A percentile compares a stretch with the other conserved stretches of the same genome.
These are phyloP conservation scores for Tolypocladium ovalisporum DNA, from an alignment of 2,329 filamentous ascomycete genomes.

Conservation along the genomic window DNA sequence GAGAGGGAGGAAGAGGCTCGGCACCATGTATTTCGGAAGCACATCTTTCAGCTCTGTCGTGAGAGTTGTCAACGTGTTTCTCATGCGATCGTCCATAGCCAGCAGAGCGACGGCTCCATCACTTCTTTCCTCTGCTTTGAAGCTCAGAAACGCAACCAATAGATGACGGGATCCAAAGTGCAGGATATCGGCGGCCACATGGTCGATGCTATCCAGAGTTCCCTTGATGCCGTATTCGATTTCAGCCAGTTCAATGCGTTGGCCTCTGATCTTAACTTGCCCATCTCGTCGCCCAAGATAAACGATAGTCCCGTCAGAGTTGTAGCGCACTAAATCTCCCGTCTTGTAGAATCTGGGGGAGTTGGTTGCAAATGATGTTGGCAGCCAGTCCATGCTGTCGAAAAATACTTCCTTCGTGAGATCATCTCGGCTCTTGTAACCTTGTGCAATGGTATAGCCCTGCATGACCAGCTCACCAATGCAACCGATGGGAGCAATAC, in stretches of 20 bases:
- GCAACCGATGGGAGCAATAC: slow-evolving; percentile 1
- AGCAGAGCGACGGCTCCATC: no score
- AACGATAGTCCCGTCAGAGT: slow-evolving; percentile 6
- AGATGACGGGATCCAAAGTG: background rate
- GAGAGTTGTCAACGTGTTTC: no score
- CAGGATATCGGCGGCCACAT: background rate
- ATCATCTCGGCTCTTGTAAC: slow-evolving; percentile 8
- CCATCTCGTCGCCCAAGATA: slow-evolving; percentile 2
- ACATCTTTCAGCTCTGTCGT: background rate
- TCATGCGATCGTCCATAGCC: no score
- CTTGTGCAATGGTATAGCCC: slow-evolving; percentile 2
- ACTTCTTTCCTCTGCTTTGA: no score
- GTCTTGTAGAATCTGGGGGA: slow-evolving; percentile 8
- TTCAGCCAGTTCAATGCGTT: slow-evolving; percentile 8
- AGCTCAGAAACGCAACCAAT: no score
- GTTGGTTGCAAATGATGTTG: no score
- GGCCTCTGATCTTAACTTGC: slow-evolving; percentile 10
- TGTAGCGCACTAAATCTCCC: slow-evolving; percentile 8
- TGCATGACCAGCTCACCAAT: slow-evolving; percentile 6
- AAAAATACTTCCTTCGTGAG: slow-evolving; percentile 28
- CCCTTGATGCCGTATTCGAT: slow-evolving; percentile 4
- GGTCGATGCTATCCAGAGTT: background rate
- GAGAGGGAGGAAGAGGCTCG: background rate
- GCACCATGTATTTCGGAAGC: slow-evolving; percentile 1
- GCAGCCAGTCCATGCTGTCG: no score